Base-by-base conservation (phyloP, 1,139 yeast species). In the Hansenula lynferdii region DNA sequence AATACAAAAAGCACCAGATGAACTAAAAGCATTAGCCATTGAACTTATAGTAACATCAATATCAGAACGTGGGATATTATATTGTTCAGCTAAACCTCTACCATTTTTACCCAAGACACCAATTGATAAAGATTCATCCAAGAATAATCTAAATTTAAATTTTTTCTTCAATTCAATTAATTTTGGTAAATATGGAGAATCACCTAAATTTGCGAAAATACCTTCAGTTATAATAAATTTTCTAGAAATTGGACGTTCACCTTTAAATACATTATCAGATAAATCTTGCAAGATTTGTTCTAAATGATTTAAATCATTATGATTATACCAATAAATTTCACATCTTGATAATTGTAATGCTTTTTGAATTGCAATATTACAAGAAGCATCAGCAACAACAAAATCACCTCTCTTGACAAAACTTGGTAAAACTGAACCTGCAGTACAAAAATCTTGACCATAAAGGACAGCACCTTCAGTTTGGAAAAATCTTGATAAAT, bases 341-440 rank as follows among this genome's bases (percentile, higher is more conserved):
- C 96, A 86, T 58, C 98, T 81, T 41, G 95, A 80, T 42, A 92
- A 77, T 51, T 82, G 75, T 48, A 89, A 72, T 6, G 97, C 97
- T 60, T 89, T 92, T 65, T 90, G 97, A 42, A 89, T 68, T 8
- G 94, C 77, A 46, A 90, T 60, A 48, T 77, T 80, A 36, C 83
- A 82, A 21, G 85, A 85, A 43, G 85, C 75, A 61, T 92, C 99
- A 28, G 86, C 96, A 39, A 92, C 81, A 50, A 90, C 80, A 44
- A 86, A 73, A 61, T 92, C 98, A 47, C 98, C 97, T 63, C 98
- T 82, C 61, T 92, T 94, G 53, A 92, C 73, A 60, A 92, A 92
- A 31, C 96, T 90, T 14, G 98, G 96, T 42, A 92, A 70, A n/a
- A 92, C 96, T n/a, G 96, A 84, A 14, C 94, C 79, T 9, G 94